These are phyloP conservation scores for Fusarium sp. DNA, from an alignment of 2,329 filamentous ascomycete species.

Conservation along the genomic window DNA sequence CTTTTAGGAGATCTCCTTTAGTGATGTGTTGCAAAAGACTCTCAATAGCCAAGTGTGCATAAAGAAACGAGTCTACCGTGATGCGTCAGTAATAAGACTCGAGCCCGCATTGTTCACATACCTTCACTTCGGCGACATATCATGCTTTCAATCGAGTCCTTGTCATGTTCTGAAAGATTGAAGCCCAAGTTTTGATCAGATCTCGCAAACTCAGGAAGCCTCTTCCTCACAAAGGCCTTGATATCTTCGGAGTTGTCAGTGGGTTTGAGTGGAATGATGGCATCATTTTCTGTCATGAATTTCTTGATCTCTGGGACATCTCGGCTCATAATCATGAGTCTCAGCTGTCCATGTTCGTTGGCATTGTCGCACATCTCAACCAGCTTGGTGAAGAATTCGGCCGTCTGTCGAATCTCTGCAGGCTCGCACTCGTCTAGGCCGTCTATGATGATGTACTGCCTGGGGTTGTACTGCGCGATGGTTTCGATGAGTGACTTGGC, in stretches of 20 bases:
- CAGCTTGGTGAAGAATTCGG: slow-evolving; percentile 37
- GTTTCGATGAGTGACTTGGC: slow-evolving; percentile 48
- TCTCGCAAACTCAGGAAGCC: not conserved
- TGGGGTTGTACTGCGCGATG: slow-evolving; percentile 43
- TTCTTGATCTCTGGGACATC: not conserved
- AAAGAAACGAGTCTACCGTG: not conserved
- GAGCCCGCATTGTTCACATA: accelerated
- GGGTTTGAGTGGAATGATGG: not conserved
- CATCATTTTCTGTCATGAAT: not conserved
- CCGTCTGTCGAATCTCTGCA: slow-evolving; percentile 44
- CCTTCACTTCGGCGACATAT: not conserved
- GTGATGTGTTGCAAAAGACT: not conserved
- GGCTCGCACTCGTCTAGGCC: slow-evolving; percentile 57
- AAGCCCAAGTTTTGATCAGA: not conserved
- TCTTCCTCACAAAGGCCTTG: not conserved
- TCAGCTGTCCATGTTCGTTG: not conserved
- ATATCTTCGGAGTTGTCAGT: not conserved
- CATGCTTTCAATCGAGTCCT: not conserved
- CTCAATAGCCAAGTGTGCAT: not conserved
- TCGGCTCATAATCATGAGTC: not conserved
- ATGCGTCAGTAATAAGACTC: not conserved
- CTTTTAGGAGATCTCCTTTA: not conserved
- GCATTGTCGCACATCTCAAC: slow-evolving; percentile 5
- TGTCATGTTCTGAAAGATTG: not conserved
- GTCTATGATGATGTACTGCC: slow-evolving; percentile 56